phyloP scores from a whole-genome alignment of 805 yeast genomes.

The Dipodascopsis tothii region DNA sequence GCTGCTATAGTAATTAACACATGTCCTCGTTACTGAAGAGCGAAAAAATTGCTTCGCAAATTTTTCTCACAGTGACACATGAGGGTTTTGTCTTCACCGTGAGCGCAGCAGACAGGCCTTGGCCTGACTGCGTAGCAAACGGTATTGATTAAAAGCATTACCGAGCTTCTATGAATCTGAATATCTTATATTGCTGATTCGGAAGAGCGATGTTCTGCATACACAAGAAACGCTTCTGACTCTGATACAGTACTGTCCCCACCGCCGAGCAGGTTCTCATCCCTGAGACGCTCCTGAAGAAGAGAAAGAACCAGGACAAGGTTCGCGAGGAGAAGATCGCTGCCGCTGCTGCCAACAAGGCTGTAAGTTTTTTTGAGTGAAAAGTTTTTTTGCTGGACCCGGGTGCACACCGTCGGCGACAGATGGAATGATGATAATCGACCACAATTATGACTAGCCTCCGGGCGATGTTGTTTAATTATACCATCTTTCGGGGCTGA shows the following conservation, averaged over 20 bases:
- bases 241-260: conserved; percentile 38
- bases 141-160: conserved; percentile 21
- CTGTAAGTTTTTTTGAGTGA: conserved; percentile 20
- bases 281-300: conserved; percentile 48
- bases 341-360: conserved; percentile 28
- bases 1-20: background rate
- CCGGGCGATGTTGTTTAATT: conserved; percentile 59
- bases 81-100: conserved; percentile 23
- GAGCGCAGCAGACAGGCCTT: no score
- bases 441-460: conserved; percentile 20
- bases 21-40: background rate
- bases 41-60: conserved; percentile 6
- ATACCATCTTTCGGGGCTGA: conserved; percentile 90
- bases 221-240: conserved; percentile 4
- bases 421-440: conserved; percentile 23
- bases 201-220: background rate
- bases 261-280: conserved; percentile 26
- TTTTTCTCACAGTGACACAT: background rate
- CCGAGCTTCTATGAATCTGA: conserved; percentile 12
- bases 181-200: conserved; percentile 8
- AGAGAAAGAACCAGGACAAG: conserved; percentile 45
- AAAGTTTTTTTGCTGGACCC: conserved; percentile 1
- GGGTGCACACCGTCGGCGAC: no score
- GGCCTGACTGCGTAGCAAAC: background rate
- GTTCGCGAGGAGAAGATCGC: conserved; percentile 40